A percentile compares a stretch with the other conserved stretches of the same genome.
These are phyloP conservation scores for Coemansia sp. DNA, from an alignment of 192 early-diverging fungal species.

Conservation along the genomic window DNA sequence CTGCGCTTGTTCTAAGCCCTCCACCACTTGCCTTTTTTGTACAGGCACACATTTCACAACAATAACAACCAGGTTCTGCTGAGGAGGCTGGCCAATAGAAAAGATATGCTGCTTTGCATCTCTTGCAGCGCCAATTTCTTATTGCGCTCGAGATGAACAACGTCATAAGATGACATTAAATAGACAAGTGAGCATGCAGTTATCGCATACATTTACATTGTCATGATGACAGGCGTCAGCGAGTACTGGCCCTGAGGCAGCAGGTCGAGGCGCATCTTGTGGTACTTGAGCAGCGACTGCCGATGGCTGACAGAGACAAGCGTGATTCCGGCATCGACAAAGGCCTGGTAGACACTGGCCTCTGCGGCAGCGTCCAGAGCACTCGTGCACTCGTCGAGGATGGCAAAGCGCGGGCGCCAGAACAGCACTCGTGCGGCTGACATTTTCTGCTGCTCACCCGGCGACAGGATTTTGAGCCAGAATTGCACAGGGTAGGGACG, in stretches of 20 bases:
- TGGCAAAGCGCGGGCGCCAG: constrained; percentile 71
- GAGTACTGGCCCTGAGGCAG: constrained; percentile 36
- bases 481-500: constrained; percentile 25
- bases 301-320: constrained; percentile 90
- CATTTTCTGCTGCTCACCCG: constrained; percentile 73
- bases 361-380: constrained; percentile 60
- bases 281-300: constrained; percentile 52
- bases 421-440: constrained; percentile 68
- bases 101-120: too few species aligned
- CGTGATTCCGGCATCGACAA: constrained; percentile 69
- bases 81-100: too few species aligned
- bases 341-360: constrained; percentile 55
- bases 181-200: not conserved
- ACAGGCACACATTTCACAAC: not conserved
- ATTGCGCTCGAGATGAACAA: not conserved
- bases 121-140: not conserved
- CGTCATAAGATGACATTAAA: not conserved
- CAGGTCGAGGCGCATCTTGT: constrained; percentile 44
- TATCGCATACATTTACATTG: not conserved
- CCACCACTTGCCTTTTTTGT: not conserved
- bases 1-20: not conserved
- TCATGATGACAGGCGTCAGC: not conserved
- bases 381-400: constrained; percentile 69
- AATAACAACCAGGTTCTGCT: too few species aligned
- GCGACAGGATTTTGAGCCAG: constrained; percentile 70